A percentile compares a stretch with the other conserved stretches of the same genome.
phyloP scores from a whole-genome alignment of 345 rosid species.

The Camelina neglecta region DNA sequence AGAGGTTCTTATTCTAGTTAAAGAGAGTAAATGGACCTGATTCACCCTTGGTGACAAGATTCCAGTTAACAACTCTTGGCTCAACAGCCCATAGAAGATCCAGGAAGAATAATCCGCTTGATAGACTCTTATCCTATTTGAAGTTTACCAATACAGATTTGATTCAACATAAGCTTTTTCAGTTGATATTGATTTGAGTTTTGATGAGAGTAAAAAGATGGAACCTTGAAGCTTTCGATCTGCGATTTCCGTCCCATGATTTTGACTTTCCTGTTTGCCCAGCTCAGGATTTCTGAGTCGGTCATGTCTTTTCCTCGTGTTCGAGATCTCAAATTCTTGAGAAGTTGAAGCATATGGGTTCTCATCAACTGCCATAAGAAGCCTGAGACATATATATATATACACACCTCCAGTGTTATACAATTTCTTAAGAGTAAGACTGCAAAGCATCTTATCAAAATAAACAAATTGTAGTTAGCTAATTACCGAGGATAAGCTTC shows the following conservation, averaged over 20 bases:
- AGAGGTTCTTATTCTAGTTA: background rate
- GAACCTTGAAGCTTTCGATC: constrained; percentile 86
- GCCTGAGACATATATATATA: constrained; percentile 56
- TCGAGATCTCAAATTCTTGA: constrained; percentile 78
- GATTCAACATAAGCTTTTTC: constrained; percentile 13
- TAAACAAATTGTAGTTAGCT: background rate
- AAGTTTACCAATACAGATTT: constrained; percentile 24
- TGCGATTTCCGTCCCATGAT: constrained; percentile 67
- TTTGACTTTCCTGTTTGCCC: constrained; percentile 83
- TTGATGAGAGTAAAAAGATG: constrained; percentile 4
- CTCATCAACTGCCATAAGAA: constrained; percentile 98
- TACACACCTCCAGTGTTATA: constrained; percentile 9
- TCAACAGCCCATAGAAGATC: constrained; percentile 94
- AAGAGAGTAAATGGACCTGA: constrained; percentile 56
- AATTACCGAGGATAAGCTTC: constrained; percentile 93
- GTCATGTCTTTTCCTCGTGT: constrained; percentile 82
- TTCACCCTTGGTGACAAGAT: constrained; percentile 97
- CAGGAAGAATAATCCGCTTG: constrained; percentile 86
- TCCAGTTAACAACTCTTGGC: constrained; percentile 98
- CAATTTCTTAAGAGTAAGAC: too few relatives aligned
- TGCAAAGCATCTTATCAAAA: constrained; percentile 16
- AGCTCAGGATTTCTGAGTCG: constrained; percentile 73
- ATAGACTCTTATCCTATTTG: constrained; percentile 75
- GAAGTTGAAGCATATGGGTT: constrained; percentile 86
- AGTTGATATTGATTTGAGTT: background rate